Conservation (phyloP, 805 yeast genomes). For the Starmerella stellata region DNA sequence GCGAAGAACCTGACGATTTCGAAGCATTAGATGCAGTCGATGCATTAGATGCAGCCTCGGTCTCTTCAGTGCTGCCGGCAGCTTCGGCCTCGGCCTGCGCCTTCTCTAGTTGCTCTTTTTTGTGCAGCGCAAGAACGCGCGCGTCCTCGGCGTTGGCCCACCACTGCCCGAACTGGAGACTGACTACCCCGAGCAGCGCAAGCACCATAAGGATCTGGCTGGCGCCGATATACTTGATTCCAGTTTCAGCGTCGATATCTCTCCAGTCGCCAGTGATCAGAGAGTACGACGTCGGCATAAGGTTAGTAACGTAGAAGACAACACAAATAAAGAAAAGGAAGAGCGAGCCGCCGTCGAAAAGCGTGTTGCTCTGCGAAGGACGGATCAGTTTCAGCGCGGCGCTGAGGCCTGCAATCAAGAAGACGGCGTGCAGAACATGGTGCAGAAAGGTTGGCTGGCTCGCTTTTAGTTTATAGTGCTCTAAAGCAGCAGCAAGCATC, state of each 20-base stretch:
- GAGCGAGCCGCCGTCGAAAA: constrained; percentile 79
- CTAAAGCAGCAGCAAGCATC: constrained; percentile 43
- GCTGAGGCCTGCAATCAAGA: constrained; percentile 52
- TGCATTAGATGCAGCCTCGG: no score
- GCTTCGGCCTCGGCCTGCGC: constrained; percentile 6
- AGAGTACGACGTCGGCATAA: constrained; percentile 60
- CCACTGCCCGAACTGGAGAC: constrained; percentile 75
- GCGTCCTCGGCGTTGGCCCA: constrained; percentile 35
- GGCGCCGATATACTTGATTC: constrained; percentile 82
- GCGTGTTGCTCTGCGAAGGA: constrained; percentile 68
- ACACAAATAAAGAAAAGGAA: constrained; percentile 53
- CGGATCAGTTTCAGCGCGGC: constrained; percentile 60
- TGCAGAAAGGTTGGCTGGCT: constrained; percentile 40
- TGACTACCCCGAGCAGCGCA: constrained; percentile 56
- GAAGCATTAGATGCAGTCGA: no score
- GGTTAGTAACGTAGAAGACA: constrained; percentile 69
- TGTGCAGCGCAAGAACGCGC: constrained; percentile 7
- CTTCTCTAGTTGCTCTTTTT: constrained; percentile 2
- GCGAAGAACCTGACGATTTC: no score
- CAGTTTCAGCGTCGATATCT: constrained; percentile 71
- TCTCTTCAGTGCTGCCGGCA: constrained; percentile 6
- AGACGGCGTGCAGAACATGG: constrained; percentile 43
- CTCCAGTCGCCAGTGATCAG: constrained; percentile 72
- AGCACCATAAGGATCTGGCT: constrained; percentile 59
- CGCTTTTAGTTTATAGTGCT: constrained; percentile 64